These are phyloP conservation scores for Pseudogymnoascus sp. DNA, from an alignment of 2,329 filamentous ascomycete genomes.

Conservation along the genomic window DNA sequence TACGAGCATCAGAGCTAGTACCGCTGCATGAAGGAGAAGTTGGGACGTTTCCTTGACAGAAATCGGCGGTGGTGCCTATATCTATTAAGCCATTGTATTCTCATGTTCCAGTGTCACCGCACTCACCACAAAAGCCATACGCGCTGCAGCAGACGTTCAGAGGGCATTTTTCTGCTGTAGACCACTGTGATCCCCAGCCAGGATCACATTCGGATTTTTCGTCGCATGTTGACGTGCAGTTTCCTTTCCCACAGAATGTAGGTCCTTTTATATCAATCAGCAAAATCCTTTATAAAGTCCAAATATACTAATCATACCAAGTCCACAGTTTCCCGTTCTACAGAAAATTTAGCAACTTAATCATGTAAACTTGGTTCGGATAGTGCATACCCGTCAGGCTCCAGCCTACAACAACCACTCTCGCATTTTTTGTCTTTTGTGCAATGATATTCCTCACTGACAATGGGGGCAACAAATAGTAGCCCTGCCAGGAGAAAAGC, in stretches of 20 bases:
- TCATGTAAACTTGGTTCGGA: background rate
- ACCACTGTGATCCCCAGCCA: constrained; percentile 25
- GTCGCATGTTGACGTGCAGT: constrained; percentile 21
- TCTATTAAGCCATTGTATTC: background rate
- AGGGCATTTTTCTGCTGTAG: constrained; percentile 25
- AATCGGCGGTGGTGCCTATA: constrained; percentile 10
- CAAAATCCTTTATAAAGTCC: constrained; percentile 14
- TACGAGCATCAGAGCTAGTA: background rate
- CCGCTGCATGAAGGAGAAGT: constrained; percentile 7
- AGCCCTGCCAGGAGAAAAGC: background rate
- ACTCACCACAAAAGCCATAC: constrained; percentile 30
- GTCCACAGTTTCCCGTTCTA: constrained; percentile 5
- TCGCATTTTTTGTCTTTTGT: background rate
- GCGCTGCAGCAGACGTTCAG: constrained; percentile 33
- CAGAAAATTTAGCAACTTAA: background rate
- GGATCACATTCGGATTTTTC: constrained; percentile 28
- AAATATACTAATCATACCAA: background rate
- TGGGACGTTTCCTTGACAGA: constrained; percentile 6
- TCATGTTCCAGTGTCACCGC: background rate
- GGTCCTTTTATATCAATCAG: constrained; percentile 19
- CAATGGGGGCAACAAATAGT: background rate
- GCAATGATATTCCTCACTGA: constrained; percentile 2
- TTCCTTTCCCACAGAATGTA: constrained; percentile 22
- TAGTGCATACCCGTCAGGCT: constrained; percentile 8
- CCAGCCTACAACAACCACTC: constrained; percentile 10